Evolutionary conservation across 495 filamentous ascomycete genomes (phyloP).

Genomic region (Pseudoneurospora amorphoporcata): DNA sequence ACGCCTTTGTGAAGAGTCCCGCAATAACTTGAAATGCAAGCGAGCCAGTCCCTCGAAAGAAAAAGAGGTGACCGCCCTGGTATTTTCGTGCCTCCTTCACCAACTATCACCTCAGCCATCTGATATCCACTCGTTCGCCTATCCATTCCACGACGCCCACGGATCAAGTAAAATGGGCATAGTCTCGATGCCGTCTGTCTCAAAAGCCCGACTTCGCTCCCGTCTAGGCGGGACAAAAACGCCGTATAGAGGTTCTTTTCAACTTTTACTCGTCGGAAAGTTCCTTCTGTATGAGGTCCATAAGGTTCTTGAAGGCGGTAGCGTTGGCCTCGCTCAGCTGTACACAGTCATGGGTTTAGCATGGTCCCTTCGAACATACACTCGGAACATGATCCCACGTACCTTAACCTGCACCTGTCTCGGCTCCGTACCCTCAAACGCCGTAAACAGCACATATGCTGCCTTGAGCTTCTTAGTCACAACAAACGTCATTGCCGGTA

Average conservation of each 20-base stretch:
- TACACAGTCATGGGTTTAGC: constrained; percentile 2
- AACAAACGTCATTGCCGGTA: constrained; percentile 62
- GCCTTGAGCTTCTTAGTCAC: constrained; percentile 55
- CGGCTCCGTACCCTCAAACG: constrained; percentile 47
- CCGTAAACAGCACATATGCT: constrained; percentile 42
- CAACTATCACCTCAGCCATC: not conserved
- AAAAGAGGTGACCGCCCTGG: not conserved
- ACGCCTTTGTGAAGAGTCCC: not conserved
- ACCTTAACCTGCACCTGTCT: constrained; percentile 63
- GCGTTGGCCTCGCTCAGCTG: constrained; percentile 38
- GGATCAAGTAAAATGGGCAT: not conserved
- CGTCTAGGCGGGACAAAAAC: not conserved
- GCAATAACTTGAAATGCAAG: not conserved
- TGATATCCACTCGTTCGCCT: not conserved
- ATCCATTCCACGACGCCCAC: not conserved
- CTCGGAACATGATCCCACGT: constrained; percentile 15
- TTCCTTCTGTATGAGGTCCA: constrained; percentile 30
- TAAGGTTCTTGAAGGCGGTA: constrained; percentile 28
- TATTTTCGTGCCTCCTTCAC: not conserved
- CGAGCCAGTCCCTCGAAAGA: not conserved
- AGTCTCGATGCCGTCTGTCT: not conserved
- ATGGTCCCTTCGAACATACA: not conserved
- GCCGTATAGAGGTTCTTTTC: not conserved
- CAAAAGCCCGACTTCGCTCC: not conserved
- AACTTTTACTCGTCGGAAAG: constrained; percentile 16